Conservation (phyloP, 805 yeast genomes). For the Osmozyma mogii region DNA sequence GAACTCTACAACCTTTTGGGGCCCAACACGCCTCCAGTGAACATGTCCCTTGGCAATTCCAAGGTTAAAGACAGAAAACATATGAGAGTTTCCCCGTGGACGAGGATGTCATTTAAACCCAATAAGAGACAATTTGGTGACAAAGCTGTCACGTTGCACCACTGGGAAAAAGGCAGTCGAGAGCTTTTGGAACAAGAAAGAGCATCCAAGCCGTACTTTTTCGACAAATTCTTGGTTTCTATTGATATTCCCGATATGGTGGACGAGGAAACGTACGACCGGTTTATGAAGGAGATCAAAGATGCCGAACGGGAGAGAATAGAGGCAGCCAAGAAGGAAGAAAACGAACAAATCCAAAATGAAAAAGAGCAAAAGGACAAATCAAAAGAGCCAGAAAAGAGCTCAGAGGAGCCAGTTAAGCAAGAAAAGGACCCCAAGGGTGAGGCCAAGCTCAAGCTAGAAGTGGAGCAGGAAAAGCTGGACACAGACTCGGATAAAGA, state of each 20-base stretch:
- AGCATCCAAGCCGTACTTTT: conserved; percentile 45
- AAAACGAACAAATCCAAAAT: conserved; percentile 10
- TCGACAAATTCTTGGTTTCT: conserved; percentile 65
- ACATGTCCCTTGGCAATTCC: conserved; percentile 25
- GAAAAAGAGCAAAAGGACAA: conserved; percentile 5
- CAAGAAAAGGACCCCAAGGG: neutral
- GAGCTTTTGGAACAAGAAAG: conserved; percentile 30
- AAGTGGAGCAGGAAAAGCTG: conserved; percentile 30
- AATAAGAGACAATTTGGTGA: conserved; percentile 41
- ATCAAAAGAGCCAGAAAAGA: conserved; percentile 3
- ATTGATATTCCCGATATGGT: conserved; percentile 65
- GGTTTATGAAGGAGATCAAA: conserved; percentile 38
- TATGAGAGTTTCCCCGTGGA: conserved; percentile 79
- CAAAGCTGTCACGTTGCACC: conserved; percentile 44
- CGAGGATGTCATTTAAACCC: conserved; percentile 49
- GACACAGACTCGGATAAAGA: conserved; percentile 22
- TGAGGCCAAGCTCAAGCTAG: conserved; percentile 21
- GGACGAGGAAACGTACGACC: conserved; percentile 49
- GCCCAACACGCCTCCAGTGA: conserved; percentile 82
- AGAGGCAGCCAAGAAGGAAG: conserved; percentile 6
- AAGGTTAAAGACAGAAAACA: conserved; percentile 61
- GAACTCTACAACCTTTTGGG: conserved; percentile 86
- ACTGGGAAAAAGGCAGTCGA: conserved; percentile 81
- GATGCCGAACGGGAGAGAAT: conserved; percentile 12
- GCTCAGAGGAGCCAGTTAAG: neutral